Evolutionary conservation across 768 basidiomycete genomes (phyloP), one percentile per base, ranked within the genome.

Genomic region (Hericium erinaceus): DNA sequence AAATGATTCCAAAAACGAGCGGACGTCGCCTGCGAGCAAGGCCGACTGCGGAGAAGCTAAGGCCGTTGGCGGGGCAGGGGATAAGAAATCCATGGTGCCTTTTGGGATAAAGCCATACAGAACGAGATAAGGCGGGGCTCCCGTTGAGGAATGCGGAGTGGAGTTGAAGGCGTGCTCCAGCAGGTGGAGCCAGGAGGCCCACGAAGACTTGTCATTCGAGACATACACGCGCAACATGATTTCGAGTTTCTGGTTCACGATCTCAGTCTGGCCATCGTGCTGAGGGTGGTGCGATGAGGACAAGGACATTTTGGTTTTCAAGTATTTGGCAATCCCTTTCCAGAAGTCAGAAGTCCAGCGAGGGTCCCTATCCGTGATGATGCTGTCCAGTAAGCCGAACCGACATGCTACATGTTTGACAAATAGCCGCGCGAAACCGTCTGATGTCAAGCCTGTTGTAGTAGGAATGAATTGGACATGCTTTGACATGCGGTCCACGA

Each of bases 401-500:
- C 40, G 18, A 41, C 46, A 57, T 16, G 33, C 39, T 15, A 61
- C 48, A 20, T 60, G 41, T 13, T 41, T 51, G 8, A 61, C 54
- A 37, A 61, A 61, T 33, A 60, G 26, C 24, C 2, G 8, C 11
- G 55, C 60, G 41, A 61, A 60, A 10, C 51, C 48, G 51, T 52
- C 50, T 13, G 60, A 52, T 1, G 38, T 55, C 4, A 61, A n/a
- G 1, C 24, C 22, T 22, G 22, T 22, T 22, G 22, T 22, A 22
- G 22, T 22, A 22, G 22, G 22, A 22, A 22, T 22, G 22, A 22
- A 22, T 22, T 22, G 22, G 22, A 22, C 58, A 24, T 58, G 59
- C 55, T 74, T 74, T 26, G 69, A 67, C 16, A 71, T 52, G 13
- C 61, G 48, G 53, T 63, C 57, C 2, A 61, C 60, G 22, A 64